These are phyloP conservation scores for Cucurbita maxima DNA, from an alignment of 306 rosid species.

Conservation along the genomic window DNA sequence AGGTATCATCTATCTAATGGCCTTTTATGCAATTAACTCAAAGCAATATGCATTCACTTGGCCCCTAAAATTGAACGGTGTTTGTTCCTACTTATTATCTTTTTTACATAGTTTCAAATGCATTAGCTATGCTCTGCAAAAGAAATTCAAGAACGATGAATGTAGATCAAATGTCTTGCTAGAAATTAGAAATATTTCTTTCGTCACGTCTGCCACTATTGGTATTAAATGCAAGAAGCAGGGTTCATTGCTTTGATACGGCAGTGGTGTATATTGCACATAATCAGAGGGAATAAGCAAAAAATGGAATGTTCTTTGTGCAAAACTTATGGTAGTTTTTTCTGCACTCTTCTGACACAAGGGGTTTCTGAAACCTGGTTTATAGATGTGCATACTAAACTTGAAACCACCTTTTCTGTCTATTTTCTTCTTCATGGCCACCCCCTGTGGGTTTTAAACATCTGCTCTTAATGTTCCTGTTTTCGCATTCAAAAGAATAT, in stretches of 20 bases:
- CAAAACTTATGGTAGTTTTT: background rate
- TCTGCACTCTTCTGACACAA: background rate
- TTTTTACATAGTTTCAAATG: background rate
- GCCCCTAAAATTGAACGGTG: background rate
- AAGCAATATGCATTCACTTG: background rate
- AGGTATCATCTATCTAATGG: slow-evolving; percentile 32
- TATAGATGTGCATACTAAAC: background rate
- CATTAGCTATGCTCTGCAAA: background rate
- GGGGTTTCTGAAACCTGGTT: background rate
- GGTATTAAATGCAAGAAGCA: background rate
- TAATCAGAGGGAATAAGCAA: background rate
- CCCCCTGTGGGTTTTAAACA: too few species aligned
- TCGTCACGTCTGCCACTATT: background rate
- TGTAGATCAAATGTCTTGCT: background rate
- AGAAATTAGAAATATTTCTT: background rate
- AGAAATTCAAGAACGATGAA: background rate
- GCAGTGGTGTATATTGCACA: background rate
- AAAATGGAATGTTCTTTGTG: background rate
- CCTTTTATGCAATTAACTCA: background rate
- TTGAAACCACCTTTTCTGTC: background rate
- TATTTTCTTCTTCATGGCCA: background rate
- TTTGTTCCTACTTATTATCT: background rate
- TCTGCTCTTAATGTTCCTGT: background rate
- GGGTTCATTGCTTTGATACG: background rate
- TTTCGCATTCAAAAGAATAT: background rate